Base-by-base conservation (phyloP, 345 rosid species). In the Kandelia obovata region DNA sequence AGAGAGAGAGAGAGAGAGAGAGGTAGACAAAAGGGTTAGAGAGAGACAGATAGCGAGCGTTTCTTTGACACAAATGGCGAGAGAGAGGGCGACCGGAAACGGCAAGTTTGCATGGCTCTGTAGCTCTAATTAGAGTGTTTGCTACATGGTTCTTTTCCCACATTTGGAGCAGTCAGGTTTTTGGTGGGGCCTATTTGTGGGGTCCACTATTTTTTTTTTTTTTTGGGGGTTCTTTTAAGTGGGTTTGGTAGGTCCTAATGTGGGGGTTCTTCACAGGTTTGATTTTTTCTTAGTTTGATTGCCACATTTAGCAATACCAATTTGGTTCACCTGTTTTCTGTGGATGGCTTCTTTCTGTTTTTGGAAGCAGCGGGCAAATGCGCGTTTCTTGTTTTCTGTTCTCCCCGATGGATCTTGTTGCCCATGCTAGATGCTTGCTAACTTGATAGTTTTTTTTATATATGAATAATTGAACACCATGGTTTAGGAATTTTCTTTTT, bases 41-140 rank as follows among this genome's bases (percentile, higher is more conserved):
- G 63, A 62, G 61, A 65, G 67, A 72, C 32, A 64, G 65, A 64
- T 49, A 68, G 62, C 34, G 68, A 67, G 76, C 67, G 75, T 76
- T 80, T 62, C 34, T 19, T 60, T 27, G 49, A 52, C 67, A 73
- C 67, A 73, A 76, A 76, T 66, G 74, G 74, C 77, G 34, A 55
- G 75, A 55, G 67, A 71, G 74, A 72, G 76, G 49, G 62, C 55
- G 65, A 73, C 76, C 71, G 57, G 79, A 83, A 83, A 80, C 75
- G 83, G 89, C 79, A 81, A 83, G 80, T 70, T 84, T 88, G 92
- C 89, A 86, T 88, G 86, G 75, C 86, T 79, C 80, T 73, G 83
- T 72, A 65, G 49, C 78, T 83, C 87, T 77, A 84, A 82, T 75
- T 76, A 56, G 59, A 67, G 59, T 7, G 57, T 53, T 62, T 10